Base-by-base conservation (phyloP, 768 basidiomycete species). In the Crucibulum laeve region DNA sequence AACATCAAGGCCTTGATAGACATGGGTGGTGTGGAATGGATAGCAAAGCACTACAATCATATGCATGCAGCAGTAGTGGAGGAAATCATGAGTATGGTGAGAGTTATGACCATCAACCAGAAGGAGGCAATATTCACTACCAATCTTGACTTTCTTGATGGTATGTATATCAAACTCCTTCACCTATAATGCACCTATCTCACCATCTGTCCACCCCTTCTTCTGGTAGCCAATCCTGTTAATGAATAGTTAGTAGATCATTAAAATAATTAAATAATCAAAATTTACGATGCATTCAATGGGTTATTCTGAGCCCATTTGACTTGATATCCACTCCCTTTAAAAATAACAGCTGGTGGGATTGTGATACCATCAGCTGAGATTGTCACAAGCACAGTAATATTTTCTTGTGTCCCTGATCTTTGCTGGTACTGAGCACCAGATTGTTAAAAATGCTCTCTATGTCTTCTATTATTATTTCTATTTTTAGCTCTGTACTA, bases 301-400 rank as follows among this genome's bases (percentile, higher is more conserved):
- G 58, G 54, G 45, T 63, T 62, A 28, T 62, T 39, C 36, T 60
- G 50, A 5, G 41, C 47, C 66, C 62, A 68, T 22, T 48, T 51
- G 11, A 47, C 45, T 34, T 53, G 56, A 43, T 53, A 63, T 5
- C 38, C 48, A 39, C 59, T 43, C 4, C 65, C 65, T 42, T 63
- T 64, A 44, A 57, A 68, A 28, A 69, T 64, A 2, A 68, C 54
- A 17, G 57, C 40, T 2, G 66, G 67, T 24, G 51, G 39, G 11
- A 56, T 37, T 0, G 52, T 8, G 5, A 53, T 54, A 1, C 67
- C 64, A 55, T 70, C 63, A 0, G 64, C 65, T 51, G 70, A 69
- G 17, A 75, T 74, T 2, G 67, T 69, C 0, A 64, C 58, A 36
- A 76, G 52, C 8, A 67, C 59, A 1, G 69, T 72, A 25, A 66